These are phyloP conservation scores for Populus nigra DNA, from an alignment of 345 rosid species.

Conservation along the genomic window DNA sequence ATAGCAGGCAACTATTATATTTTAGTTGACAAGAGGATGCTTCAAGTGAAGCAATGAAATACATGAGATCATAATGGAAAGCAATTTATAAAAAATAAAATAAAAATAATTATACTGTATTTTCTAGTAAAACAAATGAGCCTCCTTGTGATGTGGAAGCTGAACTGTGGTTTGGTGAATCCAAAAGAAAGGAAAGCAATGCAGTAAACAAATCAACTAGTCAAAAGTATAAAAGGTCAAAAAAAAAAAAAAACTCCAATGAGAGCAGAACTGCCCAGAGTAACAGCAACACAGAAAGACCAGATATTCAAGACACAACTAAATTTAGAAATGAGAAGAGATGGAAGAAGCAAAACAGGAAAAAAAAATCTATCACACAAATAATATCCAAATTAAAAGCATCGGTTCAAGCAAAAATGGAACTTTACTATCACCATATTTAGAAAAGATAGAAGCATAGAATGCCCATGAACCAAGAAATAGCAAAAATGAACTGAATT, in stretches of 20 bases:
- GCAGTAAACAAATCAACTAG: slow-evolving; percentile 13
- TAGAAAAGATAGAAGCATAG: not conserved
- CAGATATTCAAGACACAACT: not conserved
- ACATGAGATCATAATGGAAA: not conserved
- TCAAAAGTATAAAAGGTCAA: not conserved
- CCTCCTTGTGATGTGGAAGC: not conserved
- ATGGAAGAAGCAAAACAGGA: not conserved
- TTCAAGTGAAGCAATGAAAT: not conserved
- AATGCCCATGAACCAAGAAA: not conserved
- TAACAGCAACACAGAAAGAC: not conserved
- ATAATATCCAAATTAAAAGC: not conserved
- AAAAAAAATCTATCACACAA: not conserved
- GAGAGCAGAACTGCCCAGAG: slow-evolving; percentile 10
- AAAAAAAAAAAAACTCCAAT: slow-evolving; percentile 15
- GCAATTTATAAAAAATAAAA: not conserved
- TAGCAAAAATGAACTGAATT: slow-evolving; percentile 13
- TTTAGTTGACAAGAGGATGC: not conserved
- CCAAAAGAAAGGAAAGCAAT: slow-evolving; percentile 13
- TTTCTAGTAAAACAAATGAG: slow-evolving; percentile 7
- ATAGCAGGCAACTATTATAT: not conserved
- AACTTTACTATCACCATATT: not conserved
- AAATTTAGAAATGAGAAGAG: not conserved
- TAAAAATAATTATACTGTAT: not conserved
- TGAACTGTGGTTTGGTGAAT: slow-evolving; percentile 16
- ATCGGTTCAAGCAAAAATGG: not conserved